Evolutionary conservation across 176 grass and related monocot species (phyloP).

Genomic region (Eragrostis curvula): DNA sequence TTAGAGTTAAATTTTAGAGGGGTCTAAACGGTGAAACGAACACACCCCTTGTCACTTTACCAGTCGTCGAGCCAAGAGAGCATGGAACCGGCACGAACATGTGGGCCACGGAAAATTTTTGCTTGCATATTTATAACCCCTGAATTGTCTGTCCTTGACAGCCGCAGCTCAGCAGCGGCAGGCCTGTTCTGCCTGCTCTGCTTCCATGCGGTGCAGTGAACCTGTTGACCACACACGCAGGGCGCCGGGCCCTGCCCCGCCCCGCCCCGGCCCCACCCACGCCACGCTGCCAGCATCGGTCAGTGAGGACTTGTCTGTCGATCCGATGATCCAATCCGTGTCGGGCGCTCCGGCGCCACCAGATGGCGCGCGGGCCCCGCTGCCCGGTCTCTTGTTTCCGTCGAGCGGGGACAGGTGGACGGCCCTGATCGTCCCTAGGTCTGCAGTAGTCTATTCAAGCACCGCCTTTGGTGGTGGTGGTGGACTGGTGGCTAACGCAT

Average conservation of each 20-base stretch:
- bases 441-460: background rate
- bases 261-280: too few species aligned
- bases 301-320: slow-evolving; percentile 39
- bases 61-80: background rate
- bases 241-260: background rate
- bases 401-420: slow-evolving; percentile 16
- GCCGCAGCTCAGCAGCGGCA: background rate
- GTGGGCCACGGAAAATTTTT: slow-evolving; percentile 28
- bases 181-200: background rate
- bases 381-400: background rate
- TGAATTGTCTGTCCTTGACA: slow-evolving; percentile 38
- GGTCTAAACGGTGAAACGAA: too few species aligned
- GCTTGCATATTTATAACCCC: slow-evolving; percentile 33
- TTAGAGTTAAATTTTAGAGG: too few species aligned
- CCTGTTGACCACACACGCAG: slow-evolving; percentile 46
- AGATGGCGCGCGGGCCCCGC: background rate
- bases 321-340: slow-evolving; percentile 48
- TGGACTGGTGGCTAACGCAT: background rate
- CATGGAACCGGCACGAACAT: slow-evolving; percentile 28
- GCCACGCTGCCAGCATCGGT: slow-evolving; percentile 33
- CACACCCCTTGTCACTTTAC: too few species aligned
- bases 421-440: background rate
- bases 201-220: slow-evolving; percentile 21
- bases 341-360: slow-evolving; percentile 33
- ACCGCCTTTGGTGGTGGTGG: background rate